phyloP scores from a whole-genome alignment of 2,329 filamentous ascomycete genomes.

The Apiospora pterosperma region DNA sequence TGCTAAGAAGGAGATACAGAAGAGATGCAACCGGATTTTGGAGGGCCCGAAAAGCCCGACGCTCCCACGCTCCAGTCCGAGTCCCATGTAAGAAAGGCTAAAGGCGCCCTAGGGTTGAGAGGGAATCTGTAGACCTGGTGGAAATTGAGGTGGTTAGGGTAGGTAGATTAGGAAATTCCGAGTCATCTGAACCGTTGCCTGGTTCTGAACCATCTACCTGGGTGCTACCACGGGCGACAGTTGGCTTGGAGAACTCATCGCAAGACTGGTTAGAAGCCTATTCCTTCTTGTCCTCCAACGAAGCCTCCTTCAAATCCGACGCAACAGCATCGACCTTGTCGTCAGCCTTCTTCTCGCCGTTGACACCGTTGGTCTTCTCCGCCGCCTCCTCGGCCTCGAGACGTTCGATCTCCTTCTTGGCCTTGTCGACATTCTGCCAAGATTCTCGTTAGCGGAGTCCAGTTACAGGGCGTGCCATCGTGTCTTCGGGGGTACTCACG shows the following conservation, averaged over 20 bases:
- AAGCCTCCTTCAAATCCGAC: constrained; percentile 47
- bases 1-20: neutral
- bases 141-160: neutral
- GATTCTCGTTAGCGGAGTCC: constrained; percentile 24
- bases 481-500: constrained; percentile 53
- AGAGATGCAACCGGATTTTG: neutral
- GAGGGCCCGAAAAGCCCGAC: constrained; percentile 3
- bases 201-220: neutral
- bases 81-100: neutral
- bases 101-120: neutral
- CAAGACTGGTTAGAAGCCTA: constrained; percentile 27
- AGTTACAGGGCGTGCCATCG: neutral
- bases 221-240: neutral
- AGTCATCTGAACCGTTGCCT: neutral
- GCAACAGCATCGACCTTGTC: constrained; percentile 52
- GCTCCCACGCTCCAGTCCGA: constrained; percentile 1
- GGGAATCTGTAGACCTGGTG: neutral
- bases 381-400: constrained; percentile 67
- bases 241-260: neutral
- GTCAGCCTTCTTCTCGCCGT: constrained; percentile 45
- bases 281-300: constrained; percentile 50
- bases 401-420: constrained; percentile 89
- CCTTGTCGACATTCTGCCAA: constrained; percentile 87
- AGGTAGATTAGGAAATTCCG: neutral
- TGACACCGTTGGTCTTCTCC: constrained; percentile 42